A percentile compares a stretch with the other conserved stretches of the same genome.
phyloP scores from a whole-genome alignment of 2,329 filamentous ascomycete species.

The Hypoxylon sp. region DNA sequence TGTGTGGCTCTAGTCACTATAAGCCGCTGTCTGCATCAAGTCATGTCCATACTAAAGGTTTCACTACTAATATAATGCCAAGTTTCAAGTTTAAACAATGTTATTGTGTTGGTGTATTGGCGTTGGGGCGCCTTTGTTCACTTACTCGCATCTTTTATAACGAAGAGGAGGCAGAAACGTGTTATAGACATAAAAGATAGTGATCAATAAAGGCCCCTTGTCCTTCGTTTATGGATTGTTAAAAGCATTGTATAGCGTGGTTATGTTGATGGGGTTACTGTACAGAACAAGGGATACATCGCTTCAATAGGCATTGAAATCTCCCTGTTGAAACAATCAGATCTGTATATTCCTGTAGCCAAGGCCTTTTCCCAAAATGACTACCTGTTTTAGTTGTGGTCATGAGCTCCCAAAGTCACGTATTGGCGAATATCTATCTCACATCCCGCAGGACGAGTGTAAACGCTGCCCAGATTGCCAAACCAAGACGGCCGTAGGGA shows the following conservation, averaged over 20 bases:
- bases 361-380: conserved; percentile 20
- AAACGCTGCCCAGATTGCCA: conserved; percentile 37
- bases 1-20: no score
- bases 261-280: neutral
- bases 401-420: conserved; percentile 33
- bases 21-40: neutral
- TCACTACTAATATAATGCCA: neutral
- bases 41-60: neutral
- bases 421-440: conserved; percentile 29
- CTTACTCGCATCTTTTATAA: neutral
- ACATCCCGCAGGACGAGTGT: conserved; percentile 24
- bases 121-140: neutral
- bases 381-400: conserved; percentile 32
- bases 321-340: neutral
- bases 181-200: neutral
- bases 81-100: neutral
- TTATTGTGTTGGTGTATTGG: neutral
- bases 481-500: conserved; percentile 9
- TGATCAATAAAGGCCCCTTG: conserved; percentile 1
- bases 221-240: neutral
- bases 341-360: neutral
- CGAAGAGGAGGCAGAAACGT: neutral
- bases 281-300: neutral
- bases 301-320: neutral
- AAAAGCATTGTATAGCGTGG: neutral